Conservation (phyloP, 805 yeast genomes). For the Suhomyces xylopsoci region DNA sequence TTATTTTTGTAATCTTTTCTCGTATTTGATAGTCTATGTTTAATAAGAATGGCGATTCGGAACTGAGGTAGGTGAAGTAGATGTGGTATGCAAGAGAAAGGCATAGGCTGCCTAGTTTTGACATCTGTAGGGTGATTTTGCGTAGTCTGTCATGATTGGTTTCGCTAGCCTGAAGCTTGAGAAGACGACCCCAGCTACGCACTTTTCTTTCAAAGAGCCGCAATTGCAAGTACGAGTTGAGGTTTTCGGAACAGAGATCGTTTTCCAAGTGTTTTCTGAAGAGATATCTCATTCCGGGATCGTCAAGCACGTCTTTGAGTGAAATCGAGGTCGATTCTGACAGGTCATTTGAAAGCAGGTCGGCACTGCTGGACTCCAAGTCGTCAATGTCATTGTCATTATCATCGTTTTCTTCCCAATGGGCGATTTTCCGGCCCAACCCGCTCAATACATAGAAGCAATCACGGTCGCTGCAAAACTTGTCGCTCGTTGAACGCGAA, state of each 20-base stretch:
- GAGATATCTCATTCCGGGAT: constrained; percentile 72
- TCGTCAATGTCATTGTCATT: neutral
- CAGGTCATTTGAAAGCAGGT: neutral
- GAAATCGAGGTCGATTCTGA: neutral
- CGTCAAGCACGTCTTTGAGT: constrained; percentile 50
- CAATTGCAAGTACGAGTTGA: constrained; percentile 67
- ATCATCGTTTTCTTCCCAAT: constrained; percentile 23
- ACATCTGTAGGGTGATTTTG: constrained; percentile 15
- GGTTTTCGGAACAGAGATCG: constrained; percentile 69
- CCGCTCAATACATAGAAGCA: constrained; percentile 43
- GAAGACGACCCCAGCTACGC: constrained; percentile 10
- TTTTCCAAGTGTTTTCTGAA: constrained; percentile 64
- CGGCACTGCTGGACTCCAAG: neutral
- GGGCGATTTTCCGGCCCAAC: constrained; percentile 38
- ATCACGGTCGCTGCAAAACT: constrained; percentile 32
- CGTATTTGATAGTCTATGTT: constrained; percentile 61
- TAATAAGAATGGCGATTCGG: constrained; percentile 65
- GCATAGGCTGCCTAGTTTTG: constrained; percentile 49
- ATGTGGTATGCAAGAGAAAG: constrained; percentile 61
- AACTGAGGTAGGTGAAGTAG: constrained; percentile 60
- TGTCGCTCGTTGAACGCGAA: constrained; percentile 25
- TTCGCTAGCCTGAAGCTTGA: constrained; percentile 1
- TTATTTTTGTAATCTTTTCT: constrained; percentile 30
- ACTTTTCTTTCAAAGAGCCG: constrained; percentile 47
- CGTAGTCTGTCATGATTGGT: neutral